These are phyloP conservation scores for Glomus cerebriforme DNA, from an alignment of 192 early-diverging fungal species.

Conservation along the genomic window DNA sequence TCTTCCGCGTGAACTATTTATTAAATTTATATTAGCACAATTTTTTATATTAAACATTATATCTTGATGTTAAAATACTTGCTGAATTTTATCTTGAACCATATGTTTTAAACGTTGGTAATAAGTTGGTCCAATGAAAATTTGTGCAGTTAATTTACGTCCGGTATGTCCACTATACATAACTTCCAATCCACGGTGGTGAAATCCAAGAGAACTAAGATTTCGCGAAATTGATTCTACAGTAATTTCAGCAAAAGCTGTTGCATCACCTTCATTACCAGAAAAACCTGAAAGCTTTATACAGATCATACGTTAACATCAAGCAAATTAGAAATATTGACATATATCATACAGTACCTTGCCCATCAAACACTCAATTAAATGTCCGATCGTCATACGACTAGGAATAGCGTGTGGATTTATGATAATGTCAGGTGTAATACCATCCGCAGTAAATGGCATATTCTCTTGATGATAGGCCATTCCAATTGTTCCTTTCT, in stretches of 20 bases:
- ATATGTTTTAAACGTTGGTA: constrained; percentile 99
- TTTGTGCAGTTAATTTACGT: constrained; percentile 87
- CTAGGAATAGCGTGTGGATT: constrained; percentile 99
- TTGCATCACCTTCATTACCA: constrained; percentile 96
- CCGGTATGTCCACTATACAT: constrained; percentile 99
- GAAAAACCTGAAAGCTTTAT: constrained; percentile 75
- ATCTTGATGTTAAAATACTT: background rate
- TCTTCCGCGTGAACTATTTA: constrained; percentile 72
- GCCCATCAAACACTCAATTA: constrained; percentile 95
- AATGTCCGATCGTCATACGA: constrained; percentile 99
- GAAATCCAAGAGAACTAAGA: constrained; percentile 79
- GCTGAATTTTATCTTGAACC: constrained; percentile 99
- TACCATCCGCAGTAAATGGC: constrained; percentile 93
- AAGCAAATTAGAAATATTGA: background rate
- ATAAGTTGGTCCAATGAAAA: constrained; percentile 97
- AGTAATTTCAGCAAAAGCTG: constrained; percentile 97
- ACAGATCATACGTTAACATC: background rate
- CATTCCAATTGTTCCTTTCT: constrained; percentile 98
- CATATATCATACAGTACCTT: constrained; percentile 50
- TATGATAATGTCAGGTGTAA: constrained; percentile 95
- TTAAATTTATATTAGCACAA: background rate
- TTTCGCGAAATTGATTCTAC: constrained; percentile 89
- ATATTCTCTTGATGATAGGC: constrained; percentile 98
- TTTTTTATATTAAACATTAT: background rate
- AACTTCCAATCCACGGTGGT: constrained; percentile 96